Base-by-base conservation (phyloP, 345 rosid genomes). In the Populus nigra region DNA sequence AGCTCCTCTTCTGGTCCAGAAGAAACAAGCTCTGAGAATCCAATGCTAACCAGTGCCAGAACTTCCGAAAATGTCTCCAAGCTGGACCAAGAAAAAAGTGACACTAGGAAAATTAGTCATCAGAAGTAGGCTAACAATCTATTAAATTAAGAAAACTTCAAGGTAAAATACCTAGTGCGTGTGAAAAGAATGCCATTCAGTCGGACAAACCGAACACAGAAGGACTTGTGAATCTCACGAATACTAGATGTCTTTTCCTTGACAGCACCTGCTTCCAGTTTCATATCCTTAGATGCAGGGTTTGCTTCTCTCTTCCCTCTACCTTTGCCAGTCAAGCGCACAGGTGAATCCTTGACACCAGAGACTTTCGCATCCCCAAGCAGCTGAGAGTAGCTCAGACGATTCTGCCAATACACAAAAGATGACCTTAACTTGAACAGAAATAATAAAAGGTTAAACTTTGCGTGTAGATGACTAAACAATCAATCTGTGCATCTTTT, bases 101-200 rank as follows among this genome's bases (percentile, higher is more conserved):
- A 47, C 75, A 18, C 39, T 23, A 43, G 1, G 55, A 2, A 33
- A 29, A 59, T 57, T 12, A 73, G 41, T 33, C 57, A 45, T 50
- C 25, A 33, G 18, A 69, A 27, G 18, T 61, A 50, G 23, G 25
- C 7, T 13, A 73, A 72, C 33, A 77, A 84, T 31, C 68, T 27
- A 62, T 50, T 11, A 33, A 78, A 71, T 9, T 12, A 11, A 10
- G 5, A 53, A 78, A 31, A 31, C 20, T 3, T 49, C 22, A 22
- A 39, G 71, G 73, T 39, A 70, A 43, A 57, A 53, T 85, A 96
- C 99, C 99, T 96, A 73, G 96, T 92, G 73, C 91, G 89, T n/a
- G 99, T 93, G 78, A 96, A 96, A 33, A 96, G 92, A 85, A 96
- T 90, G 73, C 98, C 99, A 78, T 92, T 93, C 66, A 93, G 83